Conservation (phyloP, 176 grass and related monocot species). For the Dendrocalamus sinicus region DNA sequence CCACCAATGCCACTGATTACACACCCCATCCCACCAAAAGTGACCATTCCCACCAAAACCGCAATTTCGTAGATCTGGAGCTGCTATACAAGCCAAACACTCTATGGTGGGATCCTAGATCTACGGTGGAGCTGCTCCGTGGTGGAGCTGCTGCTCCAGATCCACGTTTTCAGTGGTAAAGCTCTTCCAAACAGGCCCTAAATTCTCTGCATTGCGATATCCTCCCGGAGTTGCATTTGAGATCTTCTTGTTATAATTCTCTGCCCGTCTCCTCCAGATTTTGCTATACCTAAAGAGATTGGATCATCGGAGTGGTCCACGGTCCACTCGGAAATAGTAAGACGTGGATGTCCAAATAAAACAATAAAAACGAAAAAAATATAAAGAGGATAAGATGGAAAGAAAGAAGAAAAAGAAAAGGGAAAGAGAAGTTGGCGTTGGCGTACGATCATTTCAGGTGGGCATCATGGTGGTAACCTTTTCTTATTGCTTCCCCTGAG, state of each 20-base stretch:
- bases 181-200: too few species aligned
- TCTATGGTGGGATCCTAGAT: too few species aligned
- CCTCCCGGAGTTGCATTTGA: background rate
- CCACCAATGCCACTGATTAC: too few species aligned
- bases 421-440: conserved; percentile 35
- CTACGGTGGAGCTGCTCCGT: too few species aligned
- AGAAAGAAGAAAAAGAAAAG: conserved; percentile 12
- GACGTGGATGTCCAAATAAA: background rate
- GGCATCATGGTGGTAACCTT: conserved; percentile 23
- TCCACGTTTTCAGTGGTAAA: too few species aligned
- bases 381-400: background rate
- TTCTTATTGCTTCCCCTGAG: background rate
- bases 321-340: background rate
- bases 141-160: too few species aligned
- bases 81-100: too few species aligned
- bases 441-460: conserved; percentile 22
- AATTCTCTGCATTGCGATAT: background rate
- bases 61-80: too few species aligned
- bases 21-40: too few species aligned
- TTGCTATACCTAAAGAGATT: conserved; percentile 22
- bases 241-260: background rate
- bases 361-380: background rate
- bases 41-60: too few species aligned
- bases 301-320: background rate
- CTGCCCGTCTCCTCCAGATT: background rate